Evolutionary conservation across 129 eudicot species (phyloP), one percentile per base, ranked within the genome.

Genomic region (Silybum marianum): DNA sequence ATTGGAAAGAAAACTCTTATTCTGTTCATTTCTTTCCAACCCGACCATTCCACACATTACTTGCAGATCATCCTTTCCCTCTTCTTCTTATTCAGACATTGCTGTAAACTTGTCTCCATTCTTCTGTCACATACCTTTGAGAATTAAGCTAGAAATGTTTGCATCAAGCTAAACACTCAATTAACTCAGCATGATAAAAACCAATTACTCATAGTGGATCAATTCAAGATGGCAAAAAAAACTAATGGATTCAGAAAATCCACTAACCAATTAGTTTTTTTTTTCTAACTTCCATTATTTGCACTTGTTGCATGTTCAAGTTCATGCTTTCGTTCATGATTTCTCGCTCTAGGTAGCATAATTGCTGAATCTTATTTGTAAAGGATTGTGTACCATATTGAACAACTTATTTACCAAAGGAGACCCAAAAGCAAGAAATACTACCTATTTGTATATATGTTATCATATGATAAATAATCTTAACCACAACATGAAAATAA

Each of bases 41-140:
- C 73, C 73, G 38, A 12, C 73, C 73, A 69, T 69, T 12, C 73
- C 73, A 69, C 73, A 69, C 73, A 69, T 69, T 69, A 69, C 73
- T 69, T 69, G 38, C 73, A 69, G 73, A 26, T 69, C 73, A 69
- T 69, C 73, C 73, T 69, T 69, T 69, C 73, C 73, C 73, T 69
- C 39, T 69, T 28, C 42, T 69, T 18, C 73, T 69, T 23, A 67
- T 67, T 25, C 72, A 13, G 0, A 24, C 25, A 19, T 62, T 62
- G 12, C 69, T 62, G 26, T 11, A n/a, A 67, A 67, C 34, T 67
- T 16, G 16, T 25, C 72, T 67, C 16, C 18, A 11, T 5, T 69
- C 19, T 21, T 62, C 26, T 21, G 26, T 62, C 69, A 9, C 24
- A 62, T 1, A 51, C 6, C 63, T 51, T 51, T 48, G 62, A 48